Base-by-base conservation (phyloP, 192 early-diverging fungal species). In the Chytriomyces hyalinus region DNA sequence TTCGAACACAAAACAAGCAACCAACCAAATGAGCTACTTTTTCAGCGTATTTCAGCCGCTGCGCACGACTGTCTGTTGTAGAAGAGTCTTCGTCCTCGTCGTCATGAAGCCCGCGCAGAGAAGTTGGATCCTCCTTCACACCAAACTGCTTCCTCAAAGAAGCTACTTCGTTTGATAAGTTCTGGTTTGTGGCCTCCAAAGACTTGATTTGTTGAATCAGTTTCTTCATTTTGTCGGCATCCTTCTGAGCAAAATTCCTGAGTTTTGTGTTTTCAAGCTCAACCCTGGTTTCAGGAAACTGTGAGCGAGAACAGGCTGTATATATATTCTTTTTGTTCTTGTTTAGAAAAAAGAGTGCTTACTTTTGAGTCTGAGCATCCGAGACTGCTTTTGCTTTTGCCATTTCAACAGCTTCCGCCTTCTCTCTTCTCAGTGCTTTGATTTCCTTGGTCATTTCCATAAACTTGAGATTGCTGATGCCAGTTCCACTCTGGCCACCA, bases 201-300 rank as follows among this genome's bases (percentile, higher is more conserved):
- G 81, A 70, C 48, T 80, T 61, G 22, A 68, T 28, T 26, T 59
- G 24, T 5, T 64, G 49, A 7, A 62, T 47, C 4, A 73, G 63
- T 43, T 80, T 64, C 20, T 57, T 50, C 43, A 51, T 57, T 50
- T 74, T 81, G 20, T 83, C 80, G 17, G 20, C 28, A 13, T 86
- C 82, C 49, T 64, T 61, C 7, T 79, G 68, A 4, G 83, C 13
- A 43, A 78, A 72, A 15, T 49, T 70, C 20, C 80, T 73, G 10
- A 86, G 66, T 66, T 83, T 83, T 4, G 57, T 49, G 53, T 82
- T 86, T 61, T 83, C 82, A 36, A 75, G 67, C 67, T 86, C 85
- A 6, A 83, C 66, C 51, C 82, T 83, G 67, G 7, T 8, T 11
- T n/a, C 50, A 53, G 75, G 36, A 11, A 63, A 78, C 26, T 69